Evolutionary conservation across 768 basidiomycete species (phyloP), one percentile per base, ranked within the genome.

Genomic region (Tephrocybe sp.): DNA sequence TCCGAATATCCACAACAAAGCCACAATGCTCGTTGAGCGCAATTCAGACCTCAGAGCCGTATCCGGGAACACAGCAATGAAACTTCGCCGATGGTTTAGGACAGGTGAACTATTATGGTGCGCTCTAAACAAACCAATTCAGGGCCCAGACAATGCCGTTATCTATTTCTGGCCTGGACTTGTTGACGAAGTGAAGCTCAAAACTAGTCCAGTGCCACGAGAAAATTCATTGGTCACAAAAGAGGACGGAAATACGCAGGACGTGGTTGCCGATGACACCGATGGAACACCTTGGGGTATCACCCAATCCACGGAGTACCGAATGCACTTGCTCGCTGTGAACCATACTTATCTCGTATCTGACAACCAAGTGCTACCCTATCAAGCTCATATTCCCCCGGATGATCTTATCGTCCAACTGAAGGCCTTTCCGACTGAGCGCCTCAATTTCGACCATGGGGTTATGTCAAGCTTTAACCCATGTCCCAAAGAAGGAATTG

Each of bases 161-260:
- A 86, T 92, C 54, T 60, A 65, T 21, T 84, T 80, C 58, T 92
- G 90, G 90, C 89, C 89, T 1, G 87, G 78, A 1, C 58, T 90
- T 18, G 76, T 91, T 7, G 75, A 83, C 15, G 79, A 84, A 49
- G 62, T 74, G 13, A 74, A 70, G 47, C 61, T 86, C 45, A 80
- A 76, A 59, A 69, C 73, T 2, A 65, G 70, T 34, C 62, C 78
- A 22, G 55, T 72, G 1, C 70, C 71, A 9, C 60, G 65, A 36
- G 41, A 45, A 21, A 36, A 24, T n/a, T 15, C 41, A 9, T 42
- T 43, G 7, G 30, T 47, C 47, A 22, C 46, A 15, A 25, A 36
- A 18, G 49, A 51, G 25, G 49, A 44, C 27, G 52, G 47, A 12
- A 49, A 56, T 12, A 54, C 57, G 10, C 57, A 59, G n/a, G 57